Evolutionary conservation across 1,139 yeast species (phyloP).

Genomic region (Debaryomyces nepalensis): DNA sequence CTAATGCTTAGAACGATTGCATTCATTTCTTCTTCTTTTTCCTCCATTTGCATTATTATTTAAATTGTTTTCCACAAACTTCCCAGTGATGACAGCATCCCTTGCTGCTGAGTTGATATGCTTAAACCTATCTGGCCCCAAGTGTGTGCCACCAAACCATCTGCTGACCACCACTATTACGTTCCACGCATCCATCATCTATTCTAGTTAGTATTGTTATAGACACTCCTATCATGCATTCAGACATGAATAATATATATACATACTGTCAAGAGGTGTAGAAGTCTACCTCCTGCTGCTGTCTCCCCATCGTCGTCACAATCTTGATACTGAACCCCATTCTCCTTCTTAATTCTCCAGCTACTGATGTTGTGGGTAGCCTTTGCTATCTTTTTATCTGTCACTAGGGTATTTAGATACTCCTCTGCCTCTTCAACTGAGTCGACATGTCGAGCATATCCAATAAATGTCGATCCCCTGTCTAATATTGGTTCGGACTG

Average conservation of each 20-base stretch:
- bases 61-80: constrained; percentile 32
- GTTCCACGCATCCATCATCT: constrained; percentile 81
- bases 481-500: constrained; percentile 79
- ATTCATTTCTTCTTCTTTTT: constrained; percentile 29
- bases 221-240: background rate
- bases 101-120: constrained; percentile 91
- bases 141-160: constrained; percentile 92
- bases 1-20: constrained; percentile 11
- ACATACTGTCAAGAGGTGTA: constrained; percentile 73
- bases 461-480: constrained; percentile 85
- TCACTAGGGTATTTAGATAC: constrained; percentile 54
- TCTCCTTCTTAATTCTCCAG: constrained; percentile 67
- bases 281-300: constrained; percentile 90
- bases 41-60: constrained; percentile 20
- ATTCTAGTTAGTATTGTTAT: constrained; percentile 12
- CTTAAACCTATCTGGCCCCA: constrained; percentile 93
- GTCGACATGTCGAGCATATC: constrained; percentile 64
- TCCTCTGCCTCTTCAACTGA: constrained; percentile 68
- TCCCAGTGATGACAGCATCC: constrained; percentile 75
- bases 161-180: constrained; percentile 86
- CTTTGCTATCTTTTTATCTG: constrained; percentile 67
- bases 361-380: constrained; percentile 86
- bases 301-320: constrained; percentile 98
- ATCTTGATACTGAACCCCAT: constrained; percentile 69
- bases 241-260: constrained; percentile 7